These are phyloP conservation scores for Earliella scabrosa DNA, from an alignment of 1,284 basidiomycete genomes.

Conservation along the genomic window DNA sequence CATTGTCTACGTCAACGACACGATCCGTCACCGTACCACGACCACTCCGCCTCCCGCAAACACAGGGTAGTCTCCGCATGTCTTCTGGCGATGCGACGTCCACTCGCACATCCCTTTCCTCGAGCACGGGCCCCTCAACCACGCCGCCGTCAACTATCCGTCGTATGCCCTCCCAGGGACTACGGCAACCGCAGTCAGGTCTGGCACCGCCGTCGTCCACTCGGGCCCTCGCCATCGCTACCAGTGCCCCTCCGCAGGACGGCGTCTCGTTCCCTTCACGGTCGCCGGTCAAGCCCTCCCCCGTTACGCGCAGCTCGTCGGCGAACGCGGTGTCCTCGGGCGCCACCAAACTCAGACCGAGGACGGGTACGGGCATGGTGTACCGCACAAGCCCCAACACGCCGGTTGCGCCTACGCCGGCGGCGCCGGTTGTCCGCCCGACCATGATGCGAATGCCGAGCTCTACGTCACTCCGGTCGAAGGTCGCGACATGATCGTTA, in stretches of 20 bases:
- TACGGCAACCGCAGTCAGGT: not conserved
- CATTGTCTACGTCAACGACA: not conserved
- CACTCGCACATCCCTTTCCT: conserved; percentile 5
- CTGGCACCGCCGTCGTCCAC: conserved; percentile 7
- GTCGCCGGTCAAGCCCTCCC: conserved; percentile 9
- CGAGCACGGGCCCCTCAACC: conserved; percentile 6
- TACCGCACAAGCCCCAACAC: conserved; percentile 45
- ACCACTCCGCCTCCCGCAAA: conserved; percentile 27
- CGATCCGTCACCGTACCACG: conserved; percentile 20
- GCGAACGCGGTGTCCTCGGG: conserved; percentile 16
- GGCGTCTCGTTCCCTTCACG: conserved; percentile 14
- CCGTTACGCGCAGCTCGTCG: conserved; percentile 6
- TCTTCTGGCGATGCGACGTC: conserved; percentile 9
- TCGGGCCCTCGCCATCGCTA: not conserved
- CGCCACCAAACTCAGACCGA: conserved; percentile 45
- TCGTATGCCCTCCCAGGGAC: conserved; percentile 3
- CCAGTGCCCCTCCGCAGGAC: conserved; percentile 14
- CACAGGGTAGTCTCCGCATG: conserved; percentile 12
- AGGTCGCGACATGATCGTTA: conserved; percentile 14
- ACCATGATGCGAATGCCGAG: conserved; percentile 33
- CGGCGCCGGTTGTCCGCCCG: conserved; percentile 15
- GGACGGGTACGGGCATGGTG: conserved; percentile 73
- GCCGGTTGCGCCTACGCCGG: conserved; percentile 3
- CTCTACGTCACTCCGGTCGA: conserved; percentile 24
- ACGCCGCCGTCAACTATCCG: conserved; percentile 4